Percentiles rank a stretch among this genome's conserved stretches.
Evolutionary conservation across 495 filamentous ascomycete genomes (phyloP).

Genomic region (Margaritispora aquatica): DNA sequence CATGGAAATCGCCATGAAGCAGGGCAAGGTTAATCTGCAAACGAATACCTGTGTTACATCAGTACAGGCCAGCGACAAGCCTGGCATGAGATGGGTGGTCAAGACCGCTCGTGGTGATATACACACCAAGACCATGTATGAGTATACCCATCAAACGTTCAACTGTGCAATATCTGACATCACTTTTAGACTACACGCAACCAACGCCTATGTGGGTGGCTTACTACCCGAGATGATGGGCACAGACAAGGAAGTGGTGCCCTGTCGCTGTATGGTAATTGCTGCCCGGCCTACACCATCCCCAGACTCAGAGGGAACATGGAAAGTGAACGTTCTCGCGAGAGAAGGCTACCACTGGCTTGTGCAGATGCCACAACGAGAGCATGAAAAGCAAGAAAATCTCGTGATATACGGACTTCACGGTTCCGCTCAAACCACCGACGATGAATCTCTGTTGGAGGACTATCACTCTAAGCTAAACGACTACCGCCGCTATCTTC

Average conservation of each 20-base stretch:
- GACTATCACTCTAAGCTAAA: background rate
- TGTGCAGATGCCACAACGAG: background rate
- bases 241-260: background rate
- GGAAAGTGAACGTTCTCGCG: background rate
- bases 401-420: background rate
- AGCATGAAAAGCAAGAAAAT: background rate
- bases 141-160: background rate
- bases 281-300: background rate
- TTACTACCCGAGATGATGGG: background rate
- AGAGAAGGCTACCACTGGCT: background rate
- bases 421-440: background rate
- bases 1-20: background rate
- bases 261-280: background rate
- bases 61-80: background rate
- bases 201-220: background rate
- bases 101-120: background rate
- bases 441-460: background rate
- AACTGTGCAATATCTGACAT: background rate
- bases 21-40: background rate
- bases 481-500: background rate
- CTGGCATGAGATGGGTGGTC: background rate
- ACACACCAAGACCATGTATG: background rate
- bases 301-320: background rate
- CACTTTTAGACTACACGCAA: background rate
- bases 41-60: background rate